A percentile compares a stretch with the other conserved stretches of the same genome.
Conservation (phyloP, 1,139 yeast genomes). For the Torulaspora pretoriensis region DNA sequence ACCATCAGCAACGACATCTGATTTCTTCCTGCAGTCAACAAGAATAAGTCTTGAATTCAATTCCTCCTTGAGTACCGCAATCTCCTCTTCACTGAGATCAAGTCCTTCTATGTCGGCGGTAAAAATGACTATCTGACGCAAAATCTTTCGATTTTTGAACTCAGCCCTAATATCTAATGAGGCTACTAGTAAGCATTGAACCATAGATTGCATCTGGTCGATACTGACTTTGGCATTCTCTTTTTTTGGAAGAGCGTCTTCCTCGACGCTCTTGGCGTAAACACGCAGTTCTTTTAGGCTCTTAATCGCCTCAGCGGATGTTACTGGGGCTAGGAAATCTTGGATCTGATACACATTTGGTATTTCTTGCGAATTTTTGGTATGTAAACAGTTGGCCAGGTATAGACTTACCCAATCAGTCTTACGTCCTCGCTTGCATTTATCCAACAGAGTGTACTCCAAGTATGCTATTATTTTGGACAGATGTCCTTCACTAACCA, state of each 20-base stretch:
- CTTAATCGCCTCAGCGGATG: conserved; percentile 11
- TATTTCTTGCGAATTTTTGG: conserved; percentile 27
- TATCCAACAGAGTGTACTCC: conserved; percentile 29
- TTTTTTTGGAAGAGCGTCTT: background rate
- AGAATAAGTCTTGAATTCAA: conserved; percentile 24
- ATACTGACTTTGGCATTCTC: conserved; percentile 1
- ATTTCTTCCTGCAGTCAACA: conserved; percentile 22
- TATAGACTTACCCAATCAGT: conserved; percentile 33
- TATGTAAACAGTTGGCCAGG: conserved; percentile 29
- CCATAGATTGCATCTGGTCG: conserved; percentile 17
- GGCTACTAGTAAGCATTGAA: conserved; percentile 36
- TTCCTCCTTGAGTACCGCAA: conserved; percentile 25
- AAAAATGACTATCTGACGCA: conserved; percentile 43
- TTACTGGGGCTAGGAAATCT: conserved; percentile 28
- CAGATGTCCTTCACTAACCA: conserved; percentile 17
- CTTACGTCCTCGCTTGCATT: conserved; percentile 28
- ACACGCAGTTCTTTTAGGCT: conserved; percentile 11
- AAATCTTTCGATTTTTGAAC: conserved; percentile 37
- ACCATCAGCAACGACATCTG: conserved; percentile 3
- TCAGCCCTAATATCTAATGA: conserved; percentile 33
- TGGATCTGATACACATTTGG: conserved; percentile 27
- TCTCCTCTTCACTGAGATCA: conserved; percentile 35
- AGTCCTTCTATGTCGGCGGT: conserved; percentile 43
- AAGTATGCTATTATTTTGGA: conserved; percentile 24
- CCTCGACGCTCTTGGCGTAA: conserved; percentile 4